A percentile compares a stretch with the other conserved stretches of the same genome.
phyloP scores from a whole-genome alignment of 2,329 filamentous ascomycete genomes.

The Lasiodiplodia sp. region DNA sequence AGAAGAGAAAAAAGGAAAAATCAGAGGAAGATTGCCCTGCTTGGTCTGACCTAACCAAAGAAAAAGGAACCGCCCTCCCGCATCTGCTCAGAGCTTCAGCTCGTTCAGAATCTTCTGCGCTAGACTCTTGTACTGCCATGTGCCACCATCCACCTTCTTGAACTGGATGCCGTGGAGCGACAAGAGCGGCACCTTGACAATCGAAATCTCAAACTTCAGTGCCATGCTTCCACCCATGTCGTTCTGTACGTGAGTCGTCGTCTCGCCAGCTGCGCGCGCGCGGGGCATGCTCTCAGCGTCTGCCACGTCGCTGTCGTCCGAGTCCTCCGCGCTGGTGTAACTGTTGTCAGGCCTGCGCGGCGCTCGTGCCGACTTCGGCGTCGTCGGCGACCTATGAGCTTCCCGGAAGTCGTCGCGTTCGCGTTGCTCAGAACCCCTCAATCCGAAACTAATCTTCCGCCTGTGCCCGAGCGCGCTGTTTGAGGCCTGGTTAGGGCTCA shows the following conservation, averaged over 20 bases:
- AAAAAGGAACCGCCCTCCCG: background rate
- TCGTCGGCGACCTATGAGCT: constrained; percentile 59
- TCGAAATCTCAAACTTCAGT: constrained; percentile 92
- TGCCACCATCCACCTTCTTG: constrained; percentile 93
- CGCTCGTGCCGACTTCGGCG: constrained; percentile 55
- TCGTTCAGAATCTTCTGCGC: constrained; percentile 92
- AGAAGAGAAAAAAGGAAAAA: constrained; percentile 16
- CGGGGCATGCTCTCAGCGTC: constrained; percentile 51
- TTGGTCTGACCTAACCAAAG: background rate
- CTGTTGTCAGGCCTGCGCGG: constrained; percentile 68
- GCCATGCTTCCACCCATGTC: constrained; percentile 86
- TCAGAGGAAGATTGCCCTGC: background rate
- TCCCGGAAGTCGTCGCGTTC: constrained; percentile 77
- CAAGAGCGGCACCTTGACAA: constrained; percentile 95
- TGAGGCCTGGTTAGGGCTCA: constrained; percentile 37
- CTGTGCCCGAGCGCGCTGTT: constrained; percentile 63
- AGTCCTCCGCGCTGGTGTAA: constrained; percentile 87
- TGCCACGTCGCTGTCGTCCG: constrained; percentile 73
- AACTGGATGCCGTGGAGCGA: constrained; percentile 96
- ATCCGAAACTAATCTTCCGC: constrained; percentile 83
- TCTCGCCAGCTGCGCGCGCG: constrained; percentile 75
- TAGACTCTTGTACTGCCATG: constrained; percentile 99
- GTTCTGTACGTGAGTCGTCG: constrained; percentile 88
- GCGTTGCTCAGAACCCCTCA: constrained; percentile 64
- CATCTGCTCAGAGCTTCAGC: constrained; percentile 69